Evolutionary conservation across 2,329 filamentous ascomycete genomes (phyloP), one percentile per base, ranked within the genome.

Genomic region (Emergomyces pasteurianus): DNA sequence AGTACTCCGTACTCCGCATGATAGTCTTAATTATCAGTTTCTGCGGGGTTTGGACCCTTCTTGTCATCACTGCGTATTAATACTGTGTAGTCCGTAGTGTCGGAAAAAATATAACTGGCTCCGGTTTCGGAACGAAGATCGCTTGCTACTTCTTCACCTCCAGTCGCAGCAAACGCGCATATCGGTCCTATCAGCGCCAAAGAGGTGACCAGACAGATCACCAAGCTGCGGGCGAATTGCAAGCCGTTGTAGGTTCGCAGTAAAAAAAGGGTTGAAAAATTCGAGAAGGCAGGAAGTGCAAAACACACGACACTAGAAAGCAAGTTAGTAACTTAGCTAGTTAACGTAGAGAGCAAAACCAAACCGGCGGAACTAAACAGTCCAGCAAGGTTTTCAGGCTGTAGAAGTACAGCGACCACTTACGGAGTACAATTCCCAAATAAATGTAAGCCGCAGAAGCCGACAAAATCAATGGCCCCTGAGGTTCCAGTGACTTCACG

Each of bases 391-490:
- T 50, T 58, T 31, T 36, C 58, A 31, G 7, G 14, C 10, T 52
- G 58, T 59, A 59, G 49, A 26, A 12, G 21, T 59, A 59, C 58
- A 59, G 53, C 26, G 6, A 34, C 7, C 38, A n/a, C 7, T 10
- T 53, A 14, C 16, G 8, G n/a, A n/a, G n/a, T n/a, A n/a, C n/a
- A 26, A 18, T 23, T 12, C 49, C 26, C 14, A 54, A 54, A 59
- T 54, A 46, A 54, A 43, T 28, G 10, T 36, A 53, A 53, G 58
- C 58, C 58, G 58, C 58, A 43, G 12, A 34, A 46, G 58, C 58
- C 58, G 49, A 23, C 38, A 23, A 46, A 54, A 43, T 53, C 23
- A 5, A 36, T 21, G 10, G 14, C 16, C 34, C 28, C 10, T 23
- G 43, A 54, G 16, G 58, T 59, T 43, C 49, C 58, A 26, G 49